Percentiles rank a stretch among this genome's conserved stretches.
Conservation (phyloP, 805 yeast genomes). For the Candida bentonensis region DNA sequence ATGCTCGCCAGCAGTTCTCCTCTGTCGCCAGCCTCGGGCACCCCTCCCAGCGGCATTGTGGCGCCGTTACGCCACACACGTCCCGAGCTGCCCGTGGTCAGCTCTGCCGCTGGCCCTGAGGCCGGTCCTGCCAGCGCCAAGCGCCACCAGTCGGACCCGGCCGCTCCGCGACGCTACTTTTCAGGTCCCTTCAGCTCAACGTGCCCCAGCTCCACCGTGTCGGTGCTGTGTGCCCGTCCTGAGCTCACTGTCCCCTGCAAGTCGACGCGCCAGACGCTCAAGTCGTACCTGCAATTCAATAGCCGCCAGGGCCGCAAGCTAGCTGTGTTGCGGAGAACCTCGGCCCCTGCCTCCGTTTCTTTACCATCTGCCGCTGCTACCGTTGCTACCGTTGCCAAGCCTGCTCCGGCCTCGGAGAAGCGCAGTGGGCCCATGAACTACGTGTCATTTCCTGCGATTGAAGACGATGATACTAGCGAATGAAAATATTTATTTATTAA, state of each 20-base stretch:
- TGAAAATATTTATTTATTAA: not conserved
- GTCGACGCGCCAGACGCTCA: constrained; percentile 5
- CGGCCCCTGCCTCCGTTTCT: not conserved
- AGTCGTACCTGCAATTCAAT: constrained; percentile 5
- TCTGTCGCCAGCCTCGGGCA: too few species aligned
- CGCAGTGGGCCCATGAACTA: constrained; percentile 1
- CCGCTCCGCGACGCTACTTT: not conserved
- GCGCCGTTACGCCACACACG: not conserved
- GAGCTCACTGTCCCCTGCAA: not conserved
- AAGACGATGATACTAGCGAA: constrained; percentile 3
- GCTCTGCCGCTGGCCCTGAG: too few species aligned
- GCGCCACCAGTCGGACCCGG: not conserved
- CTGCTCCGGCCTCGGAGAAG: not conserved
- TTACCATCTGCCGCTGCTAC: too few species aligned
- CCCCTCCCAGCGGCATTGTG: too few species aligned
- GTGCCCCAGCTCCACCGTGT: not conserved
- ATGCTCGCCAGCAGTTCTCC: too few species aligned
- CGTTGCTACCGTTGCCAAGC: too few species aligned
- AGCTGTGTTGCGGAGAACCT: not conserved
- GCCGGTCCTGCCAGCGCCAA: too few species aligned
- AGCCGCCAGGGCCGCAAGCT: not conserved
- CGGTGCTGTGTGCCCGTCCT: not conserved
- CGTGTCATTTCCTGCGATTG: constrained; percentile 7
- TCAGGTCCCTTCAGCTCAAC: not conserved
- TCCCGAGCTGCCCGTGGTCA: not conserved